Percentiles rank a stretch among this genome's conserved stretches.
phyloP scores from a whole-genome alignment of 768 basidiomycete genomes.

The Cystofilobasidium macerans region DNA sequence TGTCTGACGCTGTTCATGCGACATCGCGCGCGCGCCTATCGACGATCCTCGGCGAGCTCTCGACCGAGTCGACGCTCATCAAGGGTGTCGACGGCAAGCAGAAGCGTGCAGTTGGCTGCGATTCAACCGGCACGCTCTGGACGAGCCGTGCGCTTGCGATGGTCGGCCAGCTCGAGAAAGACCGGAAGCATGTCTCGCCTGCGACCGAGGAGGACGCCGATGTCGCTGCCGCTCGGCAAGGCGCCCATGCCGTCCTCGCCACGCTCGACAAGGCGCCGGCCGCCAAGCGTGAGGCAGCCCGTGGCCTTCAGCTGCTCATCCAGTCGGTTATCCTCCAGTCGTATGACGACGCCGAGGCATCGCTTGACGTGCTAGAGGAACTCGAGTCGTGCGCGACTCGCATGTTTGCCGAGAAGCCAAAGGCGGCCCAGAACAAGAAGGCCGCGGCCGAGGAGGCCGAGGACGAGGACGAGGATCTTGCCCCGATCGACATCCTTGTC shows the following conservation, averaged over 20 bases:
- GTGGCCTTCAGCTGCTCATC: conserved; percentile 61
- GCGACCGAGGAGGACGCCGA: conserved; percentile 51
- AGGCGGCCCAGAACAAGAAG: conserved; percentile 13
- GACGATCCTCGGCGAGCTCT: conserved; percentile 62
- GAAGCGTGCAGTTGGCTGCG: conserved; percentile 38
- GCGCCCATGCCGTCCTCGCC: conserved; percentile 39
- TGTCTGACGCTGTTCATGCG: conserved; percentile 61
- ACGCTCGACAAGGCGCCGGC: conserved; percentile 36
- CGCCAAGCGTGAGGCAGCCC: conserved; percentile 48
- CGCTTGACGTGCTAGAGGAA: conserved; percentile 51
- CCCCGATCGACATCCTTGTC: conserved; percentile 71
- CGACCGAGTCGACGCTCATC: conserved; percentile 46
- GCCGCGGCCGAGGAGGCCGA: conserved; percentile 26
- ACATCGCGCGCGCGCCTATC: conserved; percentile 61
- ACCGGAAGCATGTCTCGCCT: conserved; percentile 55
- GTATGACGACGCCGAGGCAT: conserved; percentile 56
- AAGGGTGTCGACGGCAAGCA: conserved; percentile 39
- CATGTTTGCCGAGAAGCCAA: conserved; percentile 33
- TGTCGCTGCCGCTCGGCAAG: conserved; percentile 43
- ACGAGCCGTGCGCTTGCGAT: conserved; percentile 50
- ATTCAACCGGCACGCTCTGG: conserved; percentile 71
- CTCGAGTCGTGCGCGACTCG: conserved; percentile 31
- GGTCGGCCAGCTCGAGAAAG: conserved; percentile 46
- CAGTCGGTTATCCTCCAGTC: conserved; percentile 59
- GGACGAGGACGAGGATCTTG: conserved; percentile 43